Base-by-base conservation (phyloP, 2,329 filamentous ascomycete species). In the Botryotinia convoluta region DNA sequence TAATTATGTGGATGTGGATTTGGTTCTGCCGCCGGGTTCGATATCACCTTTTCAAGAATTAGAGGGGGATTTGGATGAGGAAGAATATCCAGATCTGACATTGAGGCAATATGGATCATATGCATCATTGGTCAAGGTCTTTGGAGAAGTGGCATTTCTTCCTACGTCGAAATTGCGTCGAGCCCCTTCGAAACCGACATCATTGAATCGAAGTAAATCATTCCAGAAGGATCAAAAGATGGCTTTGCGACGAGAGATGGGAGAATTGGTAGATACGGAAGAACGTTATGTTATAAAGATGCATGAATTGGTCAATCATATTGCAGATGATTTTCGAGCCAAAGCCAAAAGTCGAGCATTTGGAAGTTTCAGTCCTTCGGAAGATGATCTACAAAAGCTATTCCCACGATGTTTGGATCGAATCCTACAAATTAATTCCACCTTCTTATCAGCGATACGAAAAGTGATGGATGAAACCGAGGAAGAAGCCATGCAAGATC, bases 211-310 rank as follows among this genome's bases (percentile, higher is more conserved):
- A 77, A 93, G 89, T 78, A 92, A 91, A 78, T 89, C 91, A 0
- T 97, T 98, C 79, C 87, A 91, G 51, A 91, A 90, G 77, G 90
- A 92, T 73, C 93, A 98, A 80, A 97, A 97, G 80, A 88, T 94
- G 77, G 92, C 92, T 70, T 84, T 98, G 77, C 90, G 95, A 59
- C 92, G 95, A 82, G 95, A 97, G 82, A 91, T 99, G 86, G 91
- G 89, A 74, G 96, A 99, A 82, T 84, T 98, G 74, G 89, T 98
- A 48, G 93, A 97, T 79, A 99, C 96, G 0, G 96, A 99, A 82
- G 94, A 96, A 81, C 91, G 93, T 81, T 99, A 98, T 82, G 94
- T 99, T 60, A 87, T 88, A 78, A 98, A 98, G 82, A 84, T 99
- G 73, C 89, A 93, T 75, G 93, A 96, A 77, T 84, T 99, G 74